Conservation (phyloP, 164 flowering plant genomes). For the Tinospora cordifolia region DNA sequence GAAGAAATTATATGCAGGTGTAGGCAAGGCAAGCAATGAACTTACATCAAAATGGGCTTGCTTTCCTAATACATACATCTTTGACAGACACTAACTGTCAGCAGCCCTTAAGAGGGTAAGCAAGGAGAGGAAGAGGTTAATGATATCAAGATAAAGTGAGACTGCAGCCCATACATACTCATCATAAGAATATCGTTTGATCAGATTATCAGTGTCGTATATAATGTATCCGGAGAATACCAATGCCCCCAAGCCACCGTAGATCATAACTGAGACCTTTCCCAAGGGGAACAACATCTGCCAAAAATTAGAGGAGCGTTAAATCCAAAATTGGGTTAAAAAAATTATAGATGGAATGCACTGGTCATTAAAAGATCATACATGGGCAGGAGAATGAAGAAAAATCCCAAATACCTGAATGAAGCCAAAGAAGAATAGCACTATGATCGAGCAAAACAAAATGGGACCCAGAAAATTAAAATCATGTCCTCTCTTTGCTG, state of each 20-base stretch:
- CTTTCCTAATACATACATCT: not conserved
- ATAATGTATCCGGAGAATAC: conserved; percentile 83
- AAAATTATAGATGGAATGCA: not conserved
- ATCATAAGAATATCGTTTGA: conserved; percentile 78
- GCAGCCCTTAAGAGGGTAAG: conserved; percentile 61
- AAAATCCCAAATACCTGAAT: conserved; percentile 38
- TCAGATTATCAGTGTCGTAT: conserved; percentile 88
- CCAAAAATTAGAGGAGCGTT: conserved; percentile 5
- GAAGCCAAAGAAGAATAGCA: conserved; percentile 44
- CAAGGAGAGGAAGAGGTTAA: conserved; percentile 73
- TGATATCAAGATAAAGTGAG: conserved; percentile 63
- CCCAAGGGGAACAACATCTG: conserved; percentile 84
- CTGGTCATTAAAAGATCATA: not conserved
- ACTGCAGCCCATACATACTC: conserved; percentile 95
- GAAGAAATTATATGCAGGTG: not conserved
- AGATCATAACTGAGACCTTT: conserved; percentile 54
- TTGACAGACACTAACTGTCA: conserved; percentile 29
- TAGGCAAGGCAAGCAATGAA: not conserved
- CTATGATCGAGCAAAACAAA: conserved; percentile 52
- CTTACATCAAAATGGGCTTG: too few species aligned
- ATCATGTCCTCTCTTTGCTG: conserved; percentile 65
- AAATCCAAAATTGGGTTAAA: conserved; percentile 3
- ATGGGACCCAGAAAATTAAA: conserved; percentile 75
- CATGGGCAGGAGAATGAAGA: not conserved
- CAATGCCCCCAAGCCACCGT: conserved; percentile 63